Percentiles rank a stretch among this genome's conserved stretches.
Conservation (phyloP, 495 filamentous ascomycete species). For the Aspergillus indologenus region DNA sequence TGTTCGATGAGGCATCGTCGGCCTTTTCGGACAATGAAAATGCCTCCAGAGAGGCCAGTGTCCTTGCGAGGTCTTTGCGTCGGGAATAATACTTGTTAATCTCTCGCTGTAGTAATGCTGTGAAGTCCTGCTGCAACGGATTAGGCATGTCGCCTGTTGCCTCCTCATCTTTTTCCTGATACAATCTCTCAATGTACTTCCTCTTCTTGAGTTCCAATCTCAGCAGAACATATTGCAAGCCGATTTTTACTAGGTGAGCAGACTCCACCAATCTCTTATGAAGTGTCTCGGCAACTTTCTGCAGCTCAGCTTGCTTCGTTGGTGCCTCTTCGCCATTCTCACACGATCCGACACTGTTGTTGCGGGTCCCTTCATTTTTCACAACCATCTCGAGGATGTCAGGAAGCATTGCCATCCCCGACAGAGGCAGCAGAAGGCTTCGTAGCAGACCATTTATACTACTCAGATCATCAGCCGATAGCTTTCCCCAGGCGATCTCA, state of each 20-base stretch:
- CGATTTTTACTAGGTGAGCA: conserved; percentile 36
- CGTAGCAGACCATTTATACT: conserved; percentile 53
- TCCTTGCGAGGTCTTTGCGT: conserved; percentile 24
- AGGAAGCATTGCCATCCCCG: conserved; percentile 66
- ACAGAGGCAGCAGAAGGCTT: conserved; percentile 57
- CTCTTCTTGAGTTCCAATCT: conserved; percentile 24
- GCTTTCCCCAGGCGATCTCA: conserved; percentile 65
- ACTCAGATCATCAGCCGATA: conserved; percentile 61
- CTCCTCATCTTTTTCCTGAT: conserved; percentile 26
- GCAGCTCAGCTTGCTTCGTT: conserved; percentile 24
- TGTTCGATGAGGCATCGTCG: conserved; percentile 5
- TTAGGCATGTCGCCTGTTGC: conserved; percentile 22
- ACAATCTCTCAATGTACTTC: conserved; percentile 25
- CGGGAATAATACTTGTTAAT: conserved; percentile 19
- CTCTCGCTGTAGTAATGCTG: conserved; percentile 18
- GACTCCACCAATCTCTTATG: conserved; percentile 56
- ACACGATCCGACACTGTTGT: neutral
- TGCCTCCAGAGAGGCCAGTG: conserved; percentile 30
- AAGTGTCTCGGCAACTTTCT: conserved; percentile 56
- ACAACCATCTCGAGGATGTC: conserved; percentile 64
- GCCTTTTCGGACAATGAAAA: conserved; percentile 25
- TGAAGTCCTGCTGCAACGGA: conserved; percentile 20
- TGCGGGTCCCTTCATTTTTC: conserved; percentile 25
- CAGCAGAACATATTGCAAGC: conserved; percentile 29
- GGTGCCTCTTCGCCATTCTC: conserved; percentile 19